A percentile compares a stretch with the other conserved stretches of the same genome.
Conservation (phyloP, 192 early-diverging fungal species). For the Rhizoclosmatium globosum region DNA sequence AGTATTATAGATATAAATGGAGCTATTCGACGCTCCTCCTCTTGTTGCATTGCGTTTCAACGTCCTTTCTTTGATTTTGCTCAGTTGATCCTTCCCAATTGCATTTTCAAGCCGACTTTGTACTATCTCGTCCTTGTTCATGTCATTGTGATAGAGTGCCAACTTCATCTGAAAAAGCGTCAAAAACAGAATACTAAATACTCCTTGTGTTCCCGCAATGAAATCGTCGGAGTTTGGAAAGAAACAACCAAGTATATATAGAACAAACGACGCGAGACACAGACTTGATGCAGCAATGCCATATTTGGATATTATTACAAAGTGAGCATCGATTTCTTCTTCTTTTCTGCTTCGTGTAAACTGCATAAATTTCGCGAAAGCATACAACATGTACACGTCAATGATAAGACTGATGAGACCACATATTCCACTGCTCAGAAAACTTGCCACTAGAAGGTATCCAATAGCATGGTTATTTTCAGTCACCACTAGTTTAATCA, state of each 20-base stretch:
- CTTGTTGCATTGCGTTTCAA: too few relatives aligned
- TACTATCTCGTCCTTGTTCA: neutral
- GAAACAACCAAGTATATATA: neutral
- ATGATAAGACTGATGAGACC: neutral
- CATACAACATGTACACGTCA: neutral
- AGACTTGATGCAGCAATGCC: neutral
- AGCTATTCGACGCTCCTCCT: too few relatives aligned
- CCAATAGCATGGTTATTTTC: too few relatives aligned
- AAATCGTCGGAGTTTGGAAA: neutral
- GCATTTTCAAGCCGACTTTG: neutral
- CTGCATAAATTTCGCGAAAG: neutral
- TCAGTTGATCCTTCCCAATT: neutral
- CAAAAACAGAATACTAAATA: neutral
- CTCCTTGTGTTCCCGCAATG: neutral
- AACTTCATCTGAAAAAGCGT: conserved; percentile 4
- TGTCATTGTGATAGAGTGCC: neutral
- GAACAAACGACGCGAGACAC: neutral
- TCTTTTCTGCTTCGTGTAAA: neutral
- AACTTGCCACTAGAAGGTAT: neutral
- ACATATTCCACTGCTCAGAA: neutral
- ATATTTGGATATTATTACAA: neutral
- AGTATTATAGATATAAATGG: too few relatives aligned
- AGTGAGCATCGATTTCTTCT: neutral
- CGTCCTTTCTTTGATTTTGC: neutral
- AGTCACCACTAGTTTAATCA: too few relatives aligned